Conservation (phyloP, 805 yeast species). For the Starmerella gropengiesseri region DNA sequence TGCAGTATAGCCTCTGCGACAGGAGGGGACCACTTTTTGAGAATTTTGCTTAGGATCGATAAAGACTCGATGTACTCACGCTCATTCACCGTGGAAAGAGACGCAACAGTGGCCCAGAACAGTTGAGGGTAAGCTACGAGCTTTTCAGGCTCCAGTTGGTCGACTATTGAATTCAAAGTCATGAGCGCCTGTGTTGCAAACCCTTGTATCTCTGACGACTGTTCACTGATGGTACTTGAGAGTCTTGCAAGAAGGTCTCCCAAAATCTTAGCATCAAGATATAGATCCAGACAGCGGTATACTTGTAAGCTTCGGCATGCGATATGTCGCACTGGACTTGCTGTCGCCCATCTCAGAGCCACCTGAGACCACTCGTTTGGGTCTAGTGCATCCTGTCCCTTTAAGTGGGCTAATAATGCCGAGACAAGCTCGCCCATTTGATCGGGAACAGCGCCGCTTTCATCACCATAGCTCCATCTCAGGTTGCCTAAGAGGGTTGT, state of each 20-base stretch:
- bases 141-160: constrained; percentile 67
- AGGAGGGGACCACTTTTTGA: constrained; percentile 76
- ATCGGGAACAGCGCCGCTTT: constrained; percentile 19
- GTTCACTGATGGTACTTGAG: constrained; percentile 87
- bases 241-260: constrained; percentile 88
- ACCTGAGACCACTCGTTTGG: constrained; percentile 59
- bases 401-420: constrained; percentile 9
- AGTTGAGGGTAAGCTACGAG: constrained; percentile 82
- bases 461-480: constrained; percentile 80
- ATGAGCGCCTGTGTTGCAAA: constrained; percentile 93
- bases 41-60: constrained; percentile 68
- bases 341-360: constrained; percentile 88
- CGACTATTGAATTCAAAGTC: constrained; percentile 88
- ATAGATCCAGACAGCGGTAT: constrained; percentile 71
- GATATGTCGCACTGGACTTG: constrained; percentile 92
- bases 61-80: constrained; percentile 84
- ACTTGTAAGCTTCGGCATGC: constrained; percentile 95
- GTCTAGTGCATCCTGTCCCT: constrained; percentile 28
- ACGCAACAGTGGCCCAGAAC: constrained; percentile 92
- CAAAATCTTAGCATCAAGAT: constrained; percentile 76
- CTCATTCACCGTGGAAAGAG: constrained; percentile 80
- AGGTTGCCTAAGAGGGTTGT: constrained; percentile 46
- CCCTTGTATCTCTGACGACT: constrained; percentile 80
- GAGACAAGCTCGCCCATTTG: constrained; percentile 17
- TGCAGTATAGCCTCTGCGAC: constrained; percentile 73